Evolutionary conservation across 805 yeast species (phyloP).

Genomic region (Blastobotrys robertii): DNA sequence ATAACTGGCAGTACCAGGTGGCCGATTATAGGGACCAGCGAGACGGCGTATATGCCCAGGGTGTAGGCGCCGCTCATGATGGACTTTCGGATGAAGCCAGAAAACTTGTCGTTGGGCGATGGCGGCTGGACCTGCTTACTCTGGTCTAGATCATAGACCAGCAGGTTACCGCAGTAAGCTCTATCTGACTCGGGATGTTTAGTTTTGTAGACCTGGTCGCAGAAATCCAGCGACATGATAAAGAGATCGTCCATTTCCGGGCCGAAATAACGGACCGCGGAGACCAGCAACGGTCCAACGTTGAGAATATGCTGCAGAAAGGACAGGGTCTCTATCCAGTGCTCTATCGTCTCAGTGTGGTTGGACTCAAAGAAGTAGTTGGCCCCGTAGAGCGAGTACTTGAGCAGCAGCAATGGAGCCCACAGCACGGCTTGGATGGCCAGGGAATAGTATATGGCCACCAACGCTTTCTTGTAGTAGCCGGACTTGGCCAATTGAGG

Average conservation of each 20-base stretch:
- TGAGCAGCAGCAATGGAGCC: conserved; percentile 20
- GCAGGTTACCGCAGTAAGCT: conserved; percentile 16
- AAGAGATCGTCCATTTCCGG: conserved; percentile 35
- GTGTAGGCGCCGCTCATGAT: conserved; percentile 22
- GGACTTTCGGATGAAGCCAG: conserved; percentile 9
- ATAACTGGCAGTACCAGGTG: conserved; percentile 32
- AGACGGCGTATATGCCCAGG: conserved; percentile 27
- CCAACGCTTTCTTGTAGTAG: conserved; percentile 30
- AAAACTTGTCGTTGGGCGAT: conserved; percentile 4
- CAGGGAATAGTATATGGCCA: conserved; percentile 31
- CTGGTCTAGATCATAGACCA: conserved; percentile 5
- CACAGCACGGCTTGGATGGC: conserved; percentile 29
- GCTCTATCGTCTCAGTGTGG: conserved; percentile 9
- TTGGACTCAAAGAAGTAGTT: conserved; percentile 13
- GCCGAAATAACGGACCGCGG: conserved; percentile 29
- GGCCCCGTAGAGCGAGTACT: conserved; percentile 18
- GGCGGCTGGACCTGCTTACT: not conserved
- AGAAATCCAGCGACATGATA: conserved; percentile 30
- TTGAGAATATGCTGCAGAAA: conserved; percentile 33
- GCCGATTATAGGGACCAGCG: conserved; percentile 36
- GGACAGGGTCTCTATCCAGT: conserved; percentile 19
- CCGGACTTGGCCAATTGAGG: conserved; percentile 30
- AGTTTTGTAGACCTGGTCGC: conserved; percentile 29
- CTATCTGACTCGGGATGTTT: conserved; percentile 33
- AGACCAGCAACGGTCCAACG: conserved; percentile 32